Percentiles rank a stretch among this genome's conserved stretches.
phyloP scores from a whole-genome alignment of 2,329 filamentous ascomycete species.

The Polychaeton citri region DNA sequence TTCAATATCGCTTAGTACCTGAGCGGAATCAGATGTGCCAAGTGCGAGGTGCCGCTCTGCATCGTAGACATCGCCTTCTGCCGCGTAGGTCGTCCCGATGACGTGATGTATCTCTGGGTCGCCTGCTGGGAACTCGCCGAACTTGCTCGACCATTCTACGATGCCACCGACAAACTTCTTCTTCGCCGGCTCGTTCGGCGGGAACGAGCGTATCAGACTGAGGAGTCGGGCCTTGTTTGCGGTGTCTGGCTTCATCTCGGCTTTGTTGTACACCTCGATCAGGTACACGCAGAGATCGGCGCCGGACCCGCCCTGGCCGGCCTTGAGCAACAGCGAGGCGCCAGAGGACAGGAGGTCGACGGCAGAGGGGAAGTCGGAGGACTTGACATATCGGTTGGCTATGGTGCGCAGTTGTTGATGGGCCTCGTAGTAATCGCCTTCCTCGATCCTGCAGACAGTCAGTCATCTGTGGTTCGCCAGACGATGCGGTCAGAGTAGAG shows the following conservation, averaged over 20 bases:
- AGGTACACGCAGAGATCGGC: constrained; percentile 81
- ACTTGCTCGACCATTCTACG: constrained; percentile 77
- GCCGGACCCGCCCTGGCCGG: constrained; percentile 85
- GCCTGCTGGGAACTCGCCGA: constrained; percentile 75
- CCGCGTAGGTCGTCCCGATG: constrained; percentile 74
- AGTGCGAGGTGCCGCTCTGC: constrained; percentile 82
- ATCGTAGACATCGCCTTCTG: constrained; percentile 84
- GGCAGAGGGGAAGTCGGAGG: constrained; percentile 69
- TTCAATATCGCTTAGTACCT: constrained; percentile 68
- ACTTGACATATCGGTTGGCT: constrained; percentile 84
- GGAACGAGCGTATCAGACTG: constrained; percentile 67
- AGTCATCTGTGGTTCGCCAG: constrained; percentile 7
- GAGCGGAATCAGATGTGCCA: constrained; percentile 78
- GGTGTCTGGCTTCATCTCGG: constrained; percentile 64
- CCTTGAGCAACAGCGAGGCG: constrained; percentile 71
- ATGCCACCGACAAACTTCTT: constrained; percentile 87
- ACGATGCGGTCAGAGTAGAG: background rate
- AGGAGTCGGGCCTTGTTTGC: constrained; percentile 60
- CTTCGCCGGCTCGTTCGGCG: constrained; percentile 70
- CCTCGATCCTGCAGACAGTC: constrained; percentile 51
- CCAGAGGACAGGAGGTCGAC: constrained; percentile 78
- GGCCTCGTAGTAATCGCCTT: constrained; percentile 93
- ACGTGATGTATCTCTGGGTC: constrained; percentile 94
- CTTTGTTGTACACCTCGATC: constrained; percentile 82
- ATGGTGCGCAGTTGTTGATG: constrained; percentile 97